phyloP scores from a whole-genome alignment of 306 rosid genomes.

The Trichosanthes cucumerina region DNA sequence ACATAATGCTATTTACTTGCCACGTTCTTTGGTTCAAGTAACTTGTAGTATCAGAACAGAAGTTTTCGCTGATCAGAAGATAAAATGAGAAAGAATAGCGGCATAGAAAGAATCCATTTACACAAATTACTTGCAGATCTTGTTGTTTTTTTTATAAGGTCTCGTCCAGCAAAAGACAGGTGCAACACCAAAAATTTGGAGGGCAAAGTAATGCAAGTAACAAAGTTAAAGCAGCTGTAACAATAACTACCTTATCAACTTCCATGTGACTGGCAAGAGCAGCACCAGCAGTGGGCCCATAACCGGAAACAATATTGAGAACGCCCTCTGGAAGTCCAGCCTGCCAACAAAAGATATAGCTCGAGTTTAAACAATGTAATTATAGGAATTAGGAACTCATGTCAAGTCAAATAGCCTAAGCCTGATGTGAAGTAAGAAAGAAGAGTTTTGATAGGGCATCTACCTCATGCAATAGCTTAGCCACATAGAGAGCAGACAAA shows the following conservation, averaged over 20 bases:
- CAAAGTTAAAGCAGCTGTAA: neutral
- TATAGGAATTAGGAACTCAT: neutral
- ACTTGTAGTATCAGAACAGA: no score
- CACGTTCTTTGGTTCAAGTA: no score
- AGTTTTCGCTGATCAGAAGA: neutral
- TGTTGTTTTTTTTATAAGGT: neutral
- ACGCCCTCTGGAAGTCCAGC: conserved; percentile 94
- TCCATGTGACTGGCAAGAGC: conserved; percentile 93
- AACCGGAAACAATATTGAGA: conserved; percentile 74
- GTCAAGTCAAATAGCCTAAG: neutral
- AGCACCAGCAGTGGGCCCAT: conserved; percentile 93
- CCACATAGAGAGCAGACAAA: conserved; percentile 55
- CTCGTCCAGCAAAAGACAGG: neutral
- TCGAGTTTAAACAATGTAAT: neutral
- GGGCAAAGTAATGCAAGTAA: neutral
- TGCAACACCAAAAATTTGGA: neutral
- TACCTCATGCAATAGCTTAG: conserved; percentile 73
- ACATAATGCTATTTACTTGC: no score
- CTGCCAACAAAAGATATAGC: conserved; percentile 29
- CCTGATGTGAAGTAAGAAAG: neutral
- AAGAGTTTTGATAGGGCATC: neutral
- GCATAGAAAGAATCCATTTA: neutral
- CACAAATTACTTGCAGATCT: neutral
- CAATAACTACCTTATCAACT: conserved; percentile 65
- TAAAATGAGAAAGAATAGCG: no score